A percentile compares a stretch with the other conserved stretches of the same genome.
Evolutionary conservation across 805 yeast species (phyloP).

Genomic region (Spathaspora sp.): DNA sequence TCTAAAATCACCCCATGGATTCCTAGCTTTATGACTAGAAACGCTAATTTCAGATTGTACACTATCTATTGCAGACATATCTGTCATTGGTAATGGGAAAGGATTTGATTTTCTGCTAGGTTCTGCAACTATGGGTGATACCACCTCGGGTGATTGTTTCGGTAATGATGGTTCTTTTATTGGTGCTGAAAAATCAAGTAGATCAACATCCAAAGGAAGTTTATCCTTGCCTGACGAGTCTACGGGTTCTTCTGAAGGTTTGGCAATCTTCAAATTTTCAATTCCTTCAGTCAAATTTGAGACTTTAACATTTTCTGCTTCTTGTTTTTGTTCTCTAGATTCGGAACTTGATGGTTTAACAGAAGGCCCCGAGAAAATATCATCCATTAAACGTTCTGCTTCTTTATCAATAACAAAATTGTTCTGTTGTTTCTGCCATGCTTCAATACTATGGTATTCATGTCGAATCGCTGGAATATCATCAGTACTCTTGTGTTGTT

Average conservation of each 20-base stretch:
- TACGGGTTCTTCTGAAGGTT: background rate
- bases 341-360: background rate
- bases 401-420: constrained; percentile 19
- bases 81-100: constrained; percentile 4
- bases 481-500: background rate
- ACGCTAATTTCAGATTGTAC: background rate
- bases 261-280: background rate
- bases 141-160: background rate
- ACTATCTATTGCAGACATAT: background rate
- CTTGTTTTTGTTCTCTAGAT: background rate
- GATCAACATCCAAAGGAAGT: background rate
- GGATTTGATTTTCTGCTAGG: constrained; percentile 4
- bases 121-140: background rate
- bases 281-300: background rate
- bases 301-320: background rate
- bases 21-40: constrained; percentile 13
- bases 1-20: constrained; percentile 35
- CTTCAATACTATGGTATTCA: constrained; percentile 29
- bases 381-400: constrained; percentile 37
- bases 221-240: background rate
- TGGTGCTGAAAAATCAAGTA: background rate
- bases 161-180: background rate
- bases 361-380: constrained; percentile 23
- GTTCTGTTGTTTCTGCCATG: constrained; percentile 30
- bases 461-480: background rate